Evolutionary conservation across 306 rosid species (phyloP), one percentile per base, ranked within the genome.

Genomic region (Glycine tomentella): DNA sequence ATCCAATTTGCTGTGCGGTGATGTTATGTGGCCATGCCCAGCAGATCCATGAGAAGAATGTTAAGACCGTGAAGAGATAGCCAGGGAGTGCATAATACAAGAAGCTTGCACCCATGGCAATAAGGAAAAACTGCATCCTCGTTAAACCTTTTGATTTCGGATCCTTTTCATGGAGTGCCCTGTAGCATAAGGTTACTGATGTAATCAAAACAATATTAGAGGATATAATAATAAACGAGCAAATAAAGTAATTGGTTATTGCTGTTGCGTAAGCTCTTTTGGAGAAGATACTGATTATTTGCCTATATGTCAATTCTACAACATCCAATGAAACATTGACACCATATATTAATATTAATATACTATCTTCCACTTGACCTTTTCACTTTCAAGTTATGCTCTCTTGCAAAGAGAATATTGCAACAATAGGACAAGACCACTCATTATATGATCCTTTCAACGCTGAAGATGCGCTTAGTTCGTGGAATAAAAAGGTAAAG

Each of bases 41-140:
- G 89, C 99, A 96, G 3, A 96, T 86, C 99, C 99, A 96, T 15
- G 99, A 96, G 85, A 96, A 96, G 93, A 93, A 96, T 69, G 99
- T 86, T 72, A 96, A 82, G 81, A 93, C 83, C 0, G 90, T 83
- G 77, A 96, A 84, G 59, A 93, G 88, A 75, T 96, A 96, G 65
- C 99, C 99, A 2, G 99, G 99, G 76, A 96, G 84, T 15, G 90
- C 93, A 87, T 96, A 96, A 66, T 96, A 96, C 36, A 84, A 45
- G 76, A 96, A 96, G 91, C 97, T 90, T 42, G 90, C 74, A 33
- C 82, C 89, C 95, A 95, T 83, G 59, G 89, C 93, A 66, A 95
- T 86, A 33, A 93, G 86, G 80, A 95, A 93, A 79, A 95, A 95
- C 74, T 85, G 87, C 97, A 95, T 90, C 85, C 97, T 82, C 2